phyloP scores from a whole-genome alignment of 306 rosid species.

The Prunus dulcis region DNA sequence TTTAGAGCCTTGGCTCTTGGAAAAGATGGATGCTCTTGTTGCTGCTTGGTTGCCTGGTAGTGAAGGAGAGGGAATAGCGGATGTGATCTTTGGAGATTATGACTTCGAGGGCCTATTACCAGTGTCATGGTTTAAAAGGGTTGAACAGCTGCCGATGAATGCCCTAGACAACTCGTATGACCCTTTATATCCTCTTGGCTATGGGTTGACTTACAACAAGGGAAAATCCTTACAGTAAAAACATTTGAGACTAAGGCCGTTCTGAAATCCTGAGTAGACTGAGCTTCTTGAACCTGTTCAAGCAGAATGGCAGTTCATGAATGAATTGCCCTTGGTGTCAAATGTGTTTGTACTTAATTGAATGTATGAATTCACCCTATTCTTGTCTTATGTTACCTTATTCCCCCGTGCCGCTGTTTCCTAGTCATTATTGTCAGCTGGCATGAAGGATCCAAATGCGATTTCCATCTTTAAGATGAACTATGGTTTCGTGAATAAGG shows the following conservation, averaged over 20 bases:
- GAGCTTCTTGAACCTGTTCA: background rate
- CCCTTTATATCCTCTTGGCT: conserved; percentile 78
- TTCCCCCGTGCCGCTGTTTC: background rate
- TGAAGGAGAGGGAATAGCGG: conserved; percentile 79
- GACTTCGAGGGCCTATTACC: conserved; percentile 75
- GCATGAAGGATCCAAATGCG: background rate
- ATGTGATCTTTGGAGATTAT: conserved; percentile 68
- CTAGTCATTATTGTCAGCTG: background rate
- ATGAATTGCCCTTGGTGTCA: background rate
- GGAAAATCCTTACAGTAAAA: conserved; percentile 2
- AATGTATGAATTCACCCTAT: background rate
- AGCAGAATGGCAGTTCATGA: background rate
- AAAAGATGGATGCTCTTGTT: conserved; percentile 59
- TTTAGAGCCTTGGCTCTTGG: conserved; percentile 59
- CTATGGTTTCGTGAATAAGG: background rate
- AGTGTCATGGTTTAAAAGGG: conserved; percentile 67
- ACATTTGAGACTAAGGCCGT: background rate
- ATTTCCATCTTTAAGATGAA: background rate
- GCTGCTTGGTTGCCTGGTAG: conserved; percentile 96
- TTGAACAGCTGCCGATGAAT: conserved; percentile 40
- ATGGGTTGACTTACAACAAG: conserved; percentile 39
- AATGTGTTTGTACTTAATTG: conserved; percentile 1
- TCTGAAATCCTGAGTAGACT: background rate
- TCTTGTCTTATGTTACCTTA: background rate
- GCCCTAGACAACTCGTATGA: conserved; percentile 33